Conservation (phyloP, 768 basidiomycete species). For the Stropharia rugosoannulata region DNA sequence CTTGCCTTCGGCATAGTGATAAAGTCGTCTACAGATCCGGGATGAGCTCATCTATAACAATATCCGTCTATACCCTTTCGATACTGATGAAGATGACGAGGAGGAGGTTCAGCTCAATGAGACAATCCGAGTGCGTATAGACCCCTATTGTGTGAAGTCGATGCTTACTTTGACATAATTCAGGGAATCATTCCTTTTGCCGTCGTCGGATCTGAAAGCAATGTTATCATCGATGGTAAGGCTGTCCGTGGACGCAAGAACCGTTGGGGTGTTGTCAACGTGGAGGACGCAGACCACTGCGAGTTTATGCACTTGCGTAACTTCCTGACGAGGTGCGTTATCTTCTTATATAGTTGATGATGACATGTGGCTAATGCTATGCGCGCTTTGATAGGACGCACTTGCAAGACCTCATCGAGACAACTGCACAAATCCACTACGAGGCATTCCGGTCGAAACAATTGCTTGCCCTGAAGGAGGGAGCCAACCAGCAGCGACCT, state of each 20-base stretch:
- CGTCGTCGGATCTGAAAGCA: constrained; percentile 95
- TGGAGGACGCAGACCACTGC: constrained; percentile 95
- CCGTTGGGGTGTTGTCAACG: constrained; percentile 98
- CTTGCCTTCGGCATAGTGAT: background rate
- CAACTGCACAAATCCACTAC: constrained; percentile 98
- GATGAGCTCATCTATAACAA: constrained; percentile 89
- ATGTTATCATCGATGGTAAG: constrained; percentile 94
- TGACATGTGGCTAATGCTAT: background rate
- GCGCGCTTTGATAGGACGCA: constrained; percentile 68
- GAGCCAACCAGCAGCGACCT: constrained; percentile 74
- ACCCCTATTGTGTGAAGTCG: background rate
- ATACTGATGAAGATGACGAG: constrained; percentile 92
- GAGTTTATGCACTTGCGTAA: constrained; percentile 97
- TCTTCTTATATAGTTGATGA: background rate
- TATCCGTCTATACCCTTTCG: constrained; percentile 95
- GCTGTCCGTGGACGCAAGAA: constrained; percentile 95
- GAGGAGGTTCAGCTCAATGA: constrained; percentile 92
- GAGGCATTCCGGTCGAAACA: constrained; percentile 99
- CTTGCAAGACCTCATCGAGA: constrained; percentile 97
- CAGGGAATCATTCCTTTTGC: constrained; percentile 96
- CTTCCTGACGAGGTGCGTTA: constrained; percentile 83
- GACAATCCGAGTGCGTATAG: constrained; percentile 71
- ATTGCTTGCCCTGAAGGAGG: constrained; percentile 94
- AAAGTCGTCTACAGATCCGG: constrained; percentile 61
- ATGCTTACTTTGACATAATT: background rate